phyloP scores from a whole-genome alignment of 2,329 filamentous ascomycete species.

The Setomelanomma holmii region DNA sequence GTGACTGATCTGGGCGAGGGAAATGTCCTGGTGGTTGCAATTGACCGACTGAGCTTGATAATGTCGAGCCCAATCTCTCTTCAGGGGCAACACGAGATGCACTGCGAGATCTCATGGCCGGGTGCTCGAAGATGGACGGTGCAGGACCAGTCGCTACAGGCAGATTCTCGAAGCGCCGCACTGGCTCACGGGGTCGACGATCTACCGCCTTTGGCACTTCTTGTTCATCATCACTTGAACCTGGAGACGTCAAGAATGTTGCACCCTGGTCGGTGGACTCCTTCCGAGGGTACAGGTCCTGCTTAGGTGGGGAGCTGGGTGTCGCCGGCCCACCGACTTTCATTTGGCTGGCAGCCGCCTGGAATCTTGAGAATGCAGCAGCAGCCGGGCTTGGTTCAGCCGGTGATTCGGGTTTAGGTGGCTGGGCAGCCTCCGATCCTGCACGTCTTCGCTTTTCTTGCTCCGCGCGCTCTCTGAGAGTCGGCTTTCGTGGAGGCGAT shows the following conservation, averaged over 20 bases:
- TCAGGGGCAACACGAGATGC: constrained; percentile 20
- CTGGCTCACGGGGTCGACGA: constrained; percentile 26
- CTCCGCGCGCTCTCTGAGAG: constrained; percentile 45
- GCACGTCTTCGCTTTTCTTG: constrained; percentile 43
- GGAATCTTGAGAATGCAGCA: constrained; percentile 55
- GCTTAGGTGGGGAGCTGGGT: constrained; percentile 18
- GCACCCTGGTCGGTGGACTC: constrained; percentile 21
- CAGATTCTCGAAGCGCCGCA: constrained; percentile 43
- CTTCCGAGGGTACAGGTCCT: constrained; percentile 12
- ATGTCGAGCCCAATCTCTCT: constrained; percentile 18
- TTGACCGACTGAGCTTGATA: not conserved
- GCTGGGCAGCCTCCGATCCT: constrained; percentile 27
- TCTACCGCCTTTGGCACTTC: constrained; percentile 19
- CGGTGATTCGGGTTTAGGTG: constrained; percentile 38
- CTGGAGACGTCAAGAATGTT: constrained; percentile 42
- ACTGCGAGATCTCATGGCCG: constrained; percentile 44
- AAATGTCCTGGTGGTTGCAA: constrained; percentile 3
- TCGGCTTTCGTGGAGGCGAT: constrained; percentile 34
- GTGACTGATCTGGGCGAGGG: constrained; percentile 15
- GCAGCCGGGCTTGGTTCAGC: constrained; percentile 38
- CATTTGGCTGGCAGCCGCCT: constrained; percentile 54
- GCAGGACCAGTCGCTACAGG: constrained; percentile 42
- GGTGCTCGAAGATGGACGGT: constrained; percentile 46
- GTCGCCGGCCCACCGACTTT: constrained; percentile 39
- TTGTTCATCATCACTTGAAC: constrained; percentile 43